Evolutionary conservation across 2,329 filamentous ascomycete species (phyloP), one percentile per base, ranked within the genome.

Genomic region (Microdochium paspali): DNA sequence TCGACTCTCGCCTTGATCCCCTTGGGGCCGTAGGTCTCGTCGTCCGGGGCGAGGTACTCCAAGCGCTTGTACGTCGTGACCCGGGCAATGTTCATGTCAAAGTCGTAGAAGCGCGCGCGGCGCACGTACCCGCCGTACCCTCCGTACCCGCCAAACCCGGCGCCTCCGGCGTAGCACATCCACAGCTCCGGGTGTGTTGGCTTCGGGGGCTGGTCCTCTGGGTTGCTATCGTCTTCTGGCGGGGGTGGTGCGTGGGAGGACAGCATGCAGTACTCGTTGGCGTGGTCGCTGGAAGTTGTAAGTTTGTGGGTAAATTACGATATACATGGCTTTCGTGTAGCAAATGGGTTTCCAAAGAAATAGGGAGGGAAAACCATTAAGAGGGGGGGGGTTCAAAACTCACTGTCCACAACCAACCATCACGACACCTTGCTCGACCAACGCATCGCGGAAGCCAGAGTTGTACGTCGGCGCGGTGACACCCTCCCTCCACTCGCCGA

Each of bases 111-210:
- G 44, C 93, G 79, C 46, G 96, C 76, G 25, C 90, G 82, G 24
- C 93, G 85, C 58, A 90, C 77, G 62, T 86, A 97, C 3, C 85
- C 85, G 39, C 83, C 84, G 62, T 96, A 97, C 5, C 91, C 90
- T 20, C 86, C 93, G 62, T 98, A 98, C 0, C 93, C 93, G 47
- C 93, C 93, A 58, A 98, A 95, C 1, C 93, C 93, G 24, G 83
- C 80, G 24, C 87, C 93, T 26, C 93, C 93, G 9, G 84, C 91
- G 65, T 97, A 97, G 71, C 93, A 98, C 90, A 98, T 95, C 93
- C 93, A 98, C 2, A 97, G 70, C 25, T 84, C 78, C 0, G 85
- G 35, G 35, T 40, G 35, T 9, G 18, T 7, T 9, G 18, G 15
- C 5, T 18, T 15, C 15, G 15, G 3, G n/a, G 20, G 35, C 35